Evolutionary conservation across 352 stramenopile genomes (phyloP).

Genomic region (Globisporangium acanthophoron): DNA sequence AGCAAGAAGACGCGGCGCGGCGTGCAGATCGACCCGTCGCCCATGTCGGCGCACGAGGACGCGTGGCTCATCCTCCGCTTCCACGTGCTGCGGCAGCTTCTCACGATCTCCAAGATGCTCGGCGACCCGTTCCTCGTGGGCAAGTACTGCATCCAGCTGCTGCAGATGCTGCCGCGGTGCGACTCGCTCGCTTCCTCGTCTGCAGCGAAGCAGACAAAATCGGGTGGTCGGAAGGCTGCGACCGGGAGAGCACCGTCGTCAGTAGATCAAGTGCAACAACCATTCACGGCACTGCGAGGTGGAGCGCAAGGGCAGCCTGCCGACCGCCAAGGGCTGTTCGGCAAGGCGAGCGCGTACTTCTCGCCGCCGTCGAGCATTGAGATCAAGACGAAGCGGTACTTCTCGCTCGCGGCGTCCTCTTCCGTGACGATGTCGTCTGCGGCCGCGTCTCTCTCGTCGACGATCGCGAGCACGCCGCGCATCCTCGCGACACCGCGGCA

Average conservation of each 20-base stretch:
- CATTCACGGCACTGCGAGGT: conserved; percentile 23
- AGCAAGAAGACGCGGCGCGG: conserved; percentile 18
- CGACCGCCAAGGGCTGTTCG: conserved; percentile 32
- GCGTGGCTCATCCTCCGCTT: conserved; percentile 72
- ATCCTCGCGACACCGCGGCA: conserved; percentile 57
- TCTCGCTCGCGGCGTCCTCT: conserved; percentile 49
- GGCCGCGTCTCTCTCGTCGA: conserved; percentile 62
- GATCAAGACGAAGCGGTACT: conserved; percentile 58
- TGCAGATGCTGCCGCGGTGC: conserved; percentile 62
- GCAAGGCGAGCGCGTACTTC: conserved; percentile 47
- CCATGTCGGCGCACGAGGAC: conserved; percentile 17
- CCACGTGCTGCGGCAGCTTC: conserved; percentile 70
- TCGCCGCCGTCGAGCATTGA: conserved; percentile 63
- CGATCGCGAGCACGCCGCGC: conserved; percentile 65
- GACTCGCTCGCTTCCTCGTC: conserved; percentile 25
- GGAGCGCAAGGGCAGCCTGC: conserved; percentile 1
- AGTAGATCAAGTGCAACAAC: conserved; percentile 33
- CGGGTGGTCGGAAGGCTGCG: background rate
- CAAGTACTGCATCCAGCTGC: conserved; percentile 51
- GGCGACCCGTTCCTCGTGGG: conserved; percentile 45
- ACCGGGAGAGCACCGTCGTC: background rate
- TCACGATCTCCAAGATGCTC: conserved; percentile 55
- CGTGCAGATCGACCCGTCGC: conserved; percentile 3
- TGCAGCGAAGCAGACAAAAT: background rate
- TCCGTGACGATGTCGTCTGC: conserved; percentile 69